Base-by-base conservation (phyloP, 768 basidiomycete species). In the Mycena venus region DNA sequence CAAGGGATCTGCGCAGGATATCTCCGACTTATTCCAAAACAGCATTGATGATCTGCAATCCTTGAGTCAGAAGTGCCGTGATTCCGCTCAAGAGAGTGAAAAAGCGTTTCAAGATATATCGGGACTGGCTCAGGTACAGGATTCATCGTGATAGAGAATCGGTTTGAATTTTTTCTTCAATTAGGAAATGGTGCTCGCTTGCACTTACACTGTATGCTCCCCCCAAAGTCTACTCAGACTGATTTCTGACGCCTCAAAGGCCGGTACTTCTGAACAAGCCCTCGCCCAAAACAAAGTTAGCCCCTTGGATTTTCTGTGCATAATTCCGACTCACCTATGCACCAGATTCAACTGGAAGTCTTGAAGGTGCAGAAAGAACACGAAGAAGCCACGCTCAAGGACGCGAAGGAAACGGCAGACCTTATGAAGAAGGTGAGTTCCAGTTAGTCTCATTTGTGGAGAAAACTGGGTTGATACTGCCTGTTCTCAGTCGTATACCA, bases 131-230 rank as follows among this genome's bases (percentile, higher is more conserved):
- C 59, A 60, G 59, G 59, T 60, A 40, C n/a, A 23, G 5, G 27
- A 23, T 40, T 14, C n/a, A n/a, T n/a, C n/a, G n/a, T n/a, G n/a
- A n/a, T n/a, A n/a, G n/a, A n/a, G n/a, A n/a, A n/a, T n/a, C n/a
- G n/a, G n/a, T n/a, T n/a, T n/a, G n/a, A n/a, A n/a, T n/a, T n/a
- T n/a, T n/a, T n/a, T n/a, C n/a, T n/a, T n/a, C n/a, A n/a, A n/a
- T n/a, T 31, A 64, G 63, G 63, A 64, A 64, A 64, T 64, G 63
- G 47, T 49, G 4, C 44, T 64, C 12, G 63, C 63, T 4, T 64
- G 47, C 47, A 64, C 63, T 8, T 51, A 64, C 17, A 51, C 31
- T 8, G 63, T 64, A 51, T 36, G 42, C n/a, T n/a, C 25, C 34
- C 12, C 15, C 10, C 42, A 21, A 14, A n/a, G 32, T 7, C 14